phyloP scores from a whole-genome alignment of 1,139 yeast species.

The Suhomyces bribrorum region DNA sequence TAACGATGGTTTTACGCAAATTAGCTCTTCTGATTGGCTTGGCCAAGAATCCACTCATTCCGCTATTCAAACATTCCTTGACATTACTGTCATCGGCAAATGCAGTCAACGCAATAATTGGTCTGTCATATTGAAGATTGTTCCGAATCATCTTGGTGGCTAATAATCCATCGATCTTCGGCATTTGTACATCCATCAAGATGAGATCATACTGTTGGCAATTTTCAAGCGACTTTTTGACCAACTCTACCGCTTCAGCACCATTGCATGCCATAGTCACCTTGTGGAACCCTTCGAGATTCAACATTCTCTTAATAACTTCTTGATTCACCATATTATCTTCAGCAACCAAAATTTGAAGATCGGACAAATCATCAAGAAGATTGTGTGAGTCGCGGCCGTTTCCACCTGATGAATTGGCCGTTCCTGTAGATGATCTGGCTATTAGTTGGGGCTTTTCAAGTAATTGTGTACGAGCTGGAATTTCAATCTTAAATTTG shows the following conservation, averaged over 20 bases:
- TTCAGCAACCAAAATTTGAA: slow-evolving; percentile 83
- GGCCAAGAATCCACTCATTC: slow-evolving; percentile 85
- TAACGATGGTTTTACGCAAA: slow-evolving; percentile 52
- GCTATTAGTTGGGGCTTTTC: slow-evolving; percentile 52
- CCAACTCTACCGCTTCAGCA: slow-evolving; percentile 74
- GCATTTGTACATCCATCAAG: slow-evolving; percentile 98
- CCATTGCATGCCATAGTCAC: slow-evolving; percentile 86
- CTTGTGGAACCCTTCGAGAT: slow-evolving; percentile 70
- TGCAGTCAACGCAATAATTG: slow-evolving; percentile 92
- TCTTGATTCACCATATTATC: slow-evolving; percentile 91
- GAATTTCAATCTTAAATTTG: slow-evolving; percentile 14
- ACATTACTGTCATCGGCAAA: slow-evolving; percentile 88
- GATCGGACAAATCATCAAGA: slow-evolving; percentile 35
- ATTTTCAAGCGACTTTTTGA: slow-evolving; percentile 49
- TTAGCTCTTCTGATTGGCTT: slow-evolving; percentile 81
- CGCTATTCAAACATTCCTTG: slow-evolving; percentile 72
- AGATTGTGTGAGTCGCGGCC: slow-evolving; percentile 25
- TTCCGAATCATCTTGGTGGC: slow-evolving; percentile 77
- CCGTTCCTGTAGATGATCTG: slow-evolving; percentile 59
- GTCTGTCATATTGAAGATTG: slow-evolving; percentile 62
- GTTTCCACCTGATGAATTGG: slow-evolving; percentile 36
- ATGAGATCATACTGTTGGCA: slow-evolving; percentile 56
- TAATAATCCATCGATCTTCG: slow-evolving; percentile 79
- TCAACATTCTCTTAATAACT: slow-evolving; percentile 82
- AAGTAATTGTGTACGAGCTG: slow-evolving; percentile 17